Percentiles rank a stretch among this genome's conserved stretches.
These are phyloP conservation scores for Lasiosphaeris hirsuta DNA, from an alignment of 495 filamentous ascomycete species.

Conservation along the genomic window DNA sequence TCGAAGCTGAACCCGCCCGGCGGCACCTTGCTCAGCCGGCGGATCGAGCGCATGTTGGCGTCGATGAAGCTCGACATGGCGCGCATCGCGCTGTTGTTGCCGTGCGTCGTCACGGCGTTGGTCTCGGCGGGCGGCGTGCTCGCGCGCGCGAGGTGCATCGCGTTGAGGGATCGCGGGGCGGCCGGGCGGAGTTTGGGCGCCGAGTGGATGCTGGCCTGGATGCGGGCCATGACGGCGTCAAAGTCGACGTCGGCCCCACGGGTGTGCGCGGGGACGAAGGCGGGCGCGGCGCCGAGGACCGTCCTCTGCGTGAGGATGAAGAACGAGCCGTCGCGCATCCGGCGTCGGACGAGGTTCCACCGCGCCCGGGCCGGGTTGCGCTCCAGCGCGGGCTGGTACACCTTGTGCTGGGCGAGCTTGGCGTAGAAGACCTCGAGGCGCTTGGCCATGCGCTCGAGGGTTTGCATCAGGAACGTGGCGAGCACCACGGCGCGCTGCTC, in stretches of 20 bases:
- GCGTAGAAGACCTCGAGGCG: conserved; percentile 46
- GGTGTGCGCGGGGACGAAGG: conserved; percentile 29
- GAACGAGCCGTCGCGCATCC: conserved; percentile 45
- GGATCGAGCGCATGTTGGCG: conserved; percentile 44
- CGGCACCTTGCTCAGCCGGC: conserved; percentile 42
- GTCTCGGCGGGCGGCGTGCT: conserved; percentile 28
- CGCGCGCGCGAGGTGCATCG: conserved; percentile 35
- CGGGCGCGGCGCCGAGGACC: conserved; percentile 30
- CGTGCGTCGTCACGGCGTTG: conserved; percentile 34
- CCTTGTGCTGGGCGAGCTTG: conserved; percentile 41
- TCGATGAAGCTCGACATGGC: conserved; percentile 47
- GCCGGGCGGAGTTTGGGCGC: conserved; percentile 13
- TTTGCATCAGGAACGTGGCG: conserved; percentile 43
- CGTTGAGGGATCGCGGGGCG: conserved; percentile 34
- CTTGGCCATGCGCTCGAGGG: conserved; percentile 47
- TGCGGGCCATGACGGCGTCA: conserved; percentile 41
- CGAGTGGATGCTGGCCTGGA: conserved; percentile 32
- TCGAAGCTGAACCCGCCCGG: conserved; percentile 33
- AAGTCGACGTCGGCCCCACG: conserved; percentile 36
- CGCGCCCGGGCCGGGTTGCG: conserved; percentile 45
- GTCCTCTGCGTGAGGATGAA: conserved; percentile 43
- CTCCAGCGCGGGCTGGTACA: conserved; percentile 47
- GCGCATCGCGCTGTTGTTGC: conserved; percentile 38
- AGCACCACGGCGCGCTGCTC: conserved; percentile 37
- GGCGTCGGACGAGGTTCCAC: conserved; percentile 44